Evolutionary conservation across 805 yeast genomes (phyloP), one percentile per base, ranked within the genome.

Genomic region (Pichia eremophila): DNA sequence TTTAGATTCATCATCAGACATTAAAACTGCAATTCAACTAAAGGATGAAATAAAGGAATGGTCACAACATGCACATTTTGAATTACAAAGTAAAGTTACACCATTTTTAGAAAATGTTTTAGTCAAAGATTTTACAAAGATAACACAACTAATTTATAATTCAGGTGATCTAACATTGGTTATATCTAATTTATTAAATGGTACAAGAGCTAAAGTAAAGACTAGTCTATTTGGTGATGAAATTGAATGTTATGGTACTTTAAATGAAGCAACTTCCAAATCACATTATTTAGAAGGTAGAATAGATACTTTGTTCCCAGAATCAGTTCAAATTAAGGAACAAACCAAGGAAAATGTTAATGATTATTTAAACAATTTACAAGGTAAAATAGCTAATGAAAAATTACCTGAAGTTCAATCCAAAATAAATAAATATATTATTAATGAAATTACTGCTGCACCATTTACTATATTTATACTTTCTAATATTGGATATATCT

Each of bases 11-110:
- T 31, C 47, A 7, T 31, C 31, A 8, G 48, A 47, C 22, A 40
- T 41, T 15, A 38, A 44, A 27, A 14, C 41, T 43, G 53, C 39
- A 43, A 48, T 25, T 44, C 46, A 40, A 49, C 39, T 54, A 12
- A 51, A 49, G 35, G 43, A 45, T 3, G 57, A 64, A 43, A 57
- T 67, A 9, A 54, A 52, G 17, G 51, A 51, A 15, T 65, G 69
- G 70, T 54, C 67, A 1, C 68, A 64, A 50, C 41, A 46, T 9
- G 58, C 69, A 4, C 71, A 67, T 54, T 55, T 59, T 42, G 68
- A 65, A 46, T 48, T 67, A 35, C 71, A 67, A 47, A 54, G 66
- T 1, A 56, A 56, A 19, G 57, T 66, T 14, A 51, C 53, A 1
- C 68, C 68, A 9, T 65, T 58, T 40, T 46, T 63, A 38, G 57